Evolutionary conservation across 768 basidiomycete species (phyloP), one percentile per base, ranked within the genome.

Genomic region (Suillus sp.): DNA sequence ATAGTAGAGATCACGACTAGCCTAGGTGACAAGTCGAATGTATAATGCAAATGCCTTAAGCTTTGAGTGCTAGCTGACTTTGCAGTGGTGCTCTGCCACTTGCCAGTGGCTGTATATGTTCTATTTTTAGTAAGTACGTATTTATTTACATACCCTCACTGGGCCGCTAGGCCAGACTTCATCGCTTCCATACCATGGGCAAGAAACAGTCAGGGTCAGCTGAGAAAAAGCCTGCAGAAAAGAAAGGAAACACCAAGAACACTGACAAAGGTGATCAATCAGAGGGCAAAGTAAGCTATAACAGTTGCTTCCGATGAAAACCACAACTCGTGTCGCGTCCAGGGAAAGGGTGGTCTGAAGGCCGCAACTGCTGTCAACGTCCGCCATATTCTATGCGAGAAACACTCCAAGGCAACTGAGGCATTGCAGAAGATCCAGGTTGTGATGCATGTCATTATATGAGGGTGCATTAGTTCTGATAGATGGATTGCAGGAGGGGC

Each of bases 341-440:
- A 84, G 84, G 81, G 78, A 18, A 88, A 88, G 71, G 83, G 84
- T 30, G 80, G 78, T 2, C 72, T 93, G 74, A 94, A 92, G 75
- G 77, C 92, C 32, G 93, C 92, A 13, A 93, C 86, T 8, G 86
- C 93, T 34, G 78, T 95, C 43, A 93, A 93, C 71, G 92, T 95
- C 35, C 87, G 93, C 34, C 93, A 95, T 72, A 92, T 95, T 48
- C 79, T 95, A 25, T 95, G 93, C 74, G 93, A 95, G 77, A 95
- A 94, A 69, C 90, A 93, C 61, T 88, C 91, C 9, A 92, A 84
- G 69, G 91, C 88, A 2, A 81, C 81, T 48, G 93, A 94, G 71
- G 92, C 92, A 1, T 72, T 94, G 58, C 81, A 86, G 75, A 92
- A 91, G 74, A 86, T 94, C 58, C 85, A 93, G 84, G 91, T 91